phyloP scores from a whole-genome alignment of 148 eudicot genomes.

The Chenopodium suecicum region DNA sequence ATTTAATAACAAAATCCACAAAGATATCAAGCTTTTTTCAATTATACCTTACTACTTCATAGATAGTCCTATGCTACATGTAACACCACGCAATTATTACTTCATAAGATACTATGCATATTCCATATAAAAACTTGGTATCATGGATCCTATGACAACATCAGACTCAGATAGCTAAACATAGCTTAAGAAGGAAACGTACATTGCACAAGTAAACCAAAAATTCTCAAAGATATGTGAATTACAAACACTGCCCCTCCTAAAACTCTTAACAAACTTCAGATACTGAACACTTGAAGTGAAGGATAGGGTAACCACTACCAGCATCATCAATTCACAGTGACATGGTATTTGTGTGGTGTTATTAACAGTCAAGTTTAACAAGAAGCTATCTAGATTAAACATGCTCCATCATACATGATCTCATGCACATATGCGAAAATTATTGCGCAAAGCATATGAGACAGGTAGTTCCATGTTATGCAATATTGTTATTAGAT shows the following conservation, averaged over 20 bases:
- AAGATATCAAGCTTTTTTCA: not conserved
- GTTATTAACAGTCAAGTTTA: not conserved
- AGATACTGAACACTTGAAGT: not conserved
- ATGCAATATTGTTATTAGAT: not conserved
- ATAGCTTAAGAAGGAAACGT: too few species aligned
- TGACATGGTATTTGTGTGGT: not conserved
- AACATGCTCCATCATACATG: not conserved
- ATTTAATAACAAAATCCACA: not conserved
- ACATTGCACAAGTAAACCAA: too few species aligned
- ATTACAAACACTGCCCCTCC: too few species aligned
- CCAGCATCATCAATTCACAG: not conserved
- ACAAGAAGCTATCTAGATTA: not conserved
- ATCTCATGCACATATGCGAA: not conserved
- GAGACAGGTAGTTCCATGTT: conserved; percentile 9
- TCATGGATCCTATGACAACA: too few species aligned
- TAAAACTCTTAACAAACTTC: not conserved
- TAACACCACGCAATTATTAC: not conserved
- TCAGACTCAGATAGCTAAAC: too few species aligned
- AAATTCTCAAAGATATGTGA: too few species aligned
- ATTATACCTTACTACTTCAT: not conserved
- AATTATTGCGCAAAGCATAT: not conserved
- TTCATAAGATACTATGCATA: not conserved
- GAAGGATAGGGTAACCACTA: not conserved
- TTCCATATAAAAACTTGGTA: not conserved
- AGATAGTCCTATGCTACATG: not conserved